Conservation (phyloP, 2,329 filamentous ascomycete genomes). For the Alternaria conjuncta region DNA sequence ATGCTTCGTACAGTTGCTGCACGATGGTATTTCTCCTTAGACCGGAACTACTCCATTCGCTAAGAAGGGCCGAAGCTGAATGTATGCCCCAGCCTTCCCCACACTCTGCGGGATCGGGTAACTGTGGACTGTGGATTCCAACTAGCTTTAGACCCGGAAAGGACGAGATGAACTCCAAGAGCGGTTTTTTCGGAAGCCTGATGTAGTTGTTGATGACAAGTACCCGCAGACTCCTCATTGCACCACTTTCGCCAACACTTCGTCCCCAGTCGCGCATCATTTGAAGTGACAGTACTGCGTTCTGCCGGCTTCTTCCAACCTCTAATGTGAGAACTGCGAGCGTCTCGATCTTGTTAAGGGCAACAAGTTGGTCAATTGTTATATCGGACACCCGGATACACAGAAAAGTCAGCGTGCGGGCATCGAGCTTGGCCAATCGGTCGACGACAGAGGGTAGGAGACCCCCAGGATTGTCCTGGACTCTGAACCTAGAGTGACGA, state of each 20-base stretch:
- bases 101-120: background rate
- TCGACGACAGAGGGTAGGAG: constrained; percentile 18
- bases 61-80: background rate
- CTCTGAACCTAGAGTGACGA: constrained; percentile 15
- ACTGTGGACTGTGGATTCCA: constrained; percentile 6
- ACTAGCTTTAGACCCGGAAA: constrained; percentile 25
- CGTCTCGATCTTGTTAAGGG: constrained; percentile 21
- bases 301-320: background rate
- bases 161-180: constrained; percentile 10
- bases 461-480: constrained; percentile 3
- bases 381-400: constrained; percentile 19
- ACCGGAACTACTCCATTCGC: constrained; percentile 7
- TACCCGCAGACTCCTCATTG: constrained; percentile 24
- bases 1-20: constrained; percentile 17
- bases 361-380: constrained; percentile 18
- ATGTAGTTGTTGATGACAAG: constrained; percentile 20
- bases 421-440: constrained; percentile 19
- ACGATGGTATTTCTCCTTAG: constrained; percentile 17
- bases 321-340: constrained; percentile 25
- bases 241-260: constrained; percentile 21
- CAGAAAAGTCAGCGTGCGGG: constrained; percentile 25
- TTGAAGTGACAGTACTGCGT: background rate
- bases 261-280: constrained; percentile 26
- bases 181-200: background rate
- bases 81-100: constrained; percentile 5